A percentile compares a stretch with the other conserved stretches of the same genome.
Evolutionary conservation across 2,329 filamentous ascomycete species (phyloP).

Genomic region (Phaeosphaeria sp.): DNA sequence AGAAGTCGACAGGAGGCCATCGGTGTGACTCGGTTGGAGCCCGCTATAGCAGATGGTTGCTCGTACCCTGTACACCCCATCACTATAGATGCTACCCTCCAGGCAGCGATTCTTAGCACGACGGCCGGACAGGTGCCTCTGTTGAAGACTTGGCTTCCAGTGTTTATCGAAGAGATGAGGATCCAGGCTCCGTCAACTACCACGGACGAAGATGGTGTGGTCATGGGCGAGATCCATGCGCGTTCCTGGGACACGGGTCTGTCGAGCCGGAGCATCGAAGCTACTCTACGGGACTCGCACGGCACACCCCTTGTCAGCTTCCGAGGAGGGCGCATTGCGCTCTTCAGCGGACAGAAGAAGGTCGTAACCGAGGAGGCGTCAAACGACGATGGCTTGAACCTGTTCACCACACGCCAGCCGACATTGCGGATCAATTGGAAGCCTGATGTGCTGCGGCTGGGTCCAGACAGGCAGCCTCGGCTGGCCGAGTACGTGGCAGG

Average conservation of each 20-base stretch:
- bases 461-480: not conserved
- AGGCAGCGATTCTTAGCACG: not conserved
- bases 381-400: too few species aligned
- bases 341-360: not conserved
- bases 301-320: not conserved
- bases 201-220: too few species aligned
- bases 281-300: not conserved
- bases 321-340: not conserved
- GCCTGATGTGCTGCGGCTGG: not conserved
- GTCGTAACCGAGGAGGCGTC: not conserved
- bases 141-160: not conserved
- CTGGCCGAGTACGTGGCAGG: not conserved
- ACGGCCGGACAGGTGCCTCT: not conserved
- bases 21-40: too few species aligned
- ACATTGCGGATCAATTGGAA: not conserved
- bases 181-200: not conserved
- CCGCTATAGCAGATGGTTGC: too few species aligned
- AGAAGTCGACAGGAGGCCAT: too few species aligned
- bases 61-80: not conserved
- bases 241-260: too few species aligned
- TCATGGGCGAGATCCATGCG: too few species aligned
- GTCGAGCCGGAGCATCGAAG: not conserved
- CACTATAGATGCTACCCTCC: not conserved
- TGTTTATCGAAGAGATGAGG: not conserved
- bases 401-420: too few species aligned